Base-by-base conservation (phyloP, 2,329 filamentous ascomycete species). In the Ilyonectria mors-panacis region DNA sequence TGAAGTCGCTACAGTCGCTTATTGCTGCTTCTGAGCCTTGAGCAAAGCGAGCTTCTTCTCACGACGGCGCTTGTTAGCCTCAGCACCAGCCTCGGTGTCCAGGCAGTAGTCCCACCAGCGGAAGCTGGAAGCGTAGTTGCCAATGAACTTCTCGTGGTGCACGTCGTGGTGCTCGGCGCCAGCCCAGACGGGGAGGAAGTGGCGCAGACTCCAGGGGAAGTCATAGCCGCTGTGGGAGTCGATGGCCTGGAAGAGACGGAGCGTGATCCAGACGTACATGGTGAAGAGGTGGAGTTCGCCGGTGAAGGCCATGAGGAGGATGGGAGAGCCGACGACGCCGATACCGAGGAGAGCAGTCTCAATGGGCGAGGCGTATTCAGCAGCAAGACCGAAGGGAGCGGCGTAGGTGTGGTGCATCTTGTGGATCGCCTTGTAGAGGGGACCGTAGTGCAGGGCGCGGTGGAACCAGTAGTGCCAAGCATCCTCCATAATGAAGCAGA, bases 331-430 rank as follows among this genome's bases (percentile, higher is more conserved):
- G 70, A 99, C 92, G 1, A 92, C 93, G 70, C 96, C 96, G 65
- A 97, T 87, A 44, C 95, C 96, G 56, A 99, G 91, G 64, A 97
- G 89, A 93, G 98, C 97, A 73, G 95, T 94, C 84, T 99, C 96
- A 75, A 98, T 97, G 1, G 96, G 96, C 48, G 95, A 98, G 7
- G 96, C 96, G 82, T 99, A 99, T 84, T 99, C 96, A 64, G 96
- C 95, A 21, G 96, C 95, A 59, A 99, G 87, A 74, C 96, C 96
- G 79, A 99, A 99, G 19, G 96, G 96, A 13, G 96, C 96, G 42
- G 94, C 97, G 86, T 99, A 99, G 78, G 96, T 95, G 86, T 99
- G 96, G 85, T 99, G 96, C 76, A 99, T 95, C 87, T 99, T 99
- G 89, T 99, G 96, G 77, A 99, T 93, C 78, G 91, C 89, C 86